These are phyloP conservation scores for Xylaria sp. DNA, from an alignment of 2,329 filamentous ascomycete genomes.

Conservation along the genomic window DNA sequence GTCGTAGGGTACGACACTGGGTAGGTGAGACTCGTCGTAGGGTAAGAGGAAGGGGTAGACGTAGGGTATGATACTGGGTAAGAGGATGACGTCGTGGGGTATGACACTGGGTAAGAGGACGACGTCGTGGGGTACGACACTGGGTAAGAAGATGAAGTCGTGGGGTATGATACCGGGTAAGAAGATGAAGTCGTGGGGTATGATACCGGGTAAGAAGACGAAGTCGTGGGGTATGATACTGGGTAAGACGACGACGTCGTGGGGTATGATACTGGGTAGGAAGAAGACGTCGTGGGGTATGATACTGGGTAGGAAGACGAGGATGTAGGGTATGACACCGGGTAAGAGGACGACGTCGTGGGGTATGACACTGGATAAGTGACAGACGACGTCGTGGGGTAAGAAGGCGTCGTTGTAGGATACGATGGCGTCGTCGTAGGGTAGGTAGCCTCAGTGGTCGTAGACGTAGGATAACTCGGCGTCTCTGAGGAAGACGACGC, in stretches of 20 bases:
- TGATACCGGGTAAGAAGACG: slow-evolving; percentile 8
- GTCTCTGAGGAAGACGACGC: slow-evolving; percentile 13
- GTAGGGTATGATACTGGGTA: not conserved
- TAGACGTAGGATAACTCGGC: slow-evolving; percentile 19
- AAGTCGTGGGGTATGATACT: not conserved
- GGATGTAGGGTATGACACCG: slow-evolving; percentile 6
- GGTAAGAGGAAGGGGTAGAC: no score
- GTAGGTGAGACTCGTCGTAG: no score
- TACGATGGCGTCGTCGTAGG: slow-evolving; percentile 25
- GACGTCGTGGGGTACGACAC: no score
- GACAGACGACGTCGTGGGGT: not conserved
- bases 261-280: slow-evolving; percentile 20
- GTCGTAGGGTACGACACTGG: no score
- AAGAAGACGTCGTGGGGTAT: slow-evolving; percentile 3
- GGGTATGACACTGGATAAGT: slow-evolving; percentile 27
- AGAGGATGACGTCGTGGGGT: not conserved
- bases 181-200: slow-evolving; percentile 10
- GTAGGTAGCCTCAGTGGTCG: slow-evolving; percentile 21
- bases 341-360: slow-evolving; percentile 1
- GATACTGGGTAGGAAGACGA: slow-evolving; percentile 15
- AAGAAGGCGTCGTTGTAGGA: not conserved
- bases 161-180: not conserved
- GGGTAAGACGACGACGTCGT: slow-evolving; percentile 3
- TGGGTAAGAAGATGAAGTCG: not conserved
- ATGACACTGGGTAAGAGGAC: not conserved